phyloP scores from a whole-genome alignment of 2,329 filamentous ascomycete genomes.

The Pleoardoris graminearum region DNA sequence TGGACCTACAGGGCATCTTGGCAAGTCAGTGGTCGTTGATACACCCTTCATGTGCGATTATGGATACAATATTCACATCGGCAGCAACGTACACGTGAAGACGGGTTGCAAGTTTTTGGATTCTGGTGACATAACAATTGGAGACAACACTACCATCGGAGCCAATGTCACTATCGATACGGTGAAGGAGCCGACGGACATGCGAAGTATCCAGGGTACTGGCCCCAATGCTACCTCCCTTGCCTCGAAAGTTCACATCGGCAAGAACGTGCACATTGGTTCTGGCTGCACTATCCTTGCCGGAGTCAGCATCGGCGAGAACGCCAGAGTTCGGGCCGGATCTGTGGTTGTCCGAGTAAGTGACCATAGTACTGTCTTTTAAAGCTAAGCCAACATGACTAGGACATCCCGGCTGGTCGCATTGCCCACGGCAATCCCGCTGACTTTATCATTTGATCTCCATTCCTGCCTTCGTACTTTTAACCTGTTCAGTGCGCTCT shows the following conservation, averaged over 20 bases:
- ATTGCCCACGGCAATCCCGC: conserved; percentile 55
- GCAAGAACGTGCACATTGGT: conserved; percentile 70
- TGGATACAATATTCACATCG: conserved; percentile 90
- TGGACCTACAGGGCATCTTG: conserved; percentile 62
- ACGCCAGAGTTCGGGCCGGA: conserved; percentile 58
- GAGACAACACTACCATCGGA: conserved; percentile 70
- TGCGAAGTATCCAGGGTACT: conserved; percentile 72
- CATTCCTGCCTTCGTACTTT: too few species aligned
- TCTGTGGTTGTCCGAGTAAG: conserved; percentile 60
- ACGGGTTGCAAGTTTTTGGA: conserved; percentile 86
- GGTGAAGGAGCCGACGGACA: conserved; percentile 71
- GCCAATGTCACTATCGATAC: conserved; percentile 87
- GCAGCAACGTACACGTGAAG: conserved; percentile 80
- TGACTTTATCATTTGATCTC: too few species aligned
- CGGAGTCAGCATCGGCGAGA: conserved; percentile 58
- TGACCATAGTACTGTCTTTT: conserved; percentile 8
- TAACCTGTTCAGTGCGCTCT: not conserved
- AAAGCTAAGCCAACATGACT: conserved; percentile 18
- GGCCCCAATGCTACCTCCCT: conserved; percentile 64
- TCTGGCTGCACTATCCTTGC: conserved; percentile 63
- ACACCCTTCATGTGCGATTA: conserved; percentile 92
- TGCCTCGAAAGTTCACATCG: conserved; percentile 74
- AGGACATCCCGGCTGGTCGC: conserved; percentile 53
- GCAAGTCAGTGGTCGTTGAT: conserved; percentile 77
- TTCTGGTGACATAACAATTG: conserved; percentile 80